Percentiles rank a stretch among this genome's conserved stretches.
phyloP scores from a whole-genome alignment of 371 early-diverging fungal species.

The Actinomortierella wolfii region DNA sequence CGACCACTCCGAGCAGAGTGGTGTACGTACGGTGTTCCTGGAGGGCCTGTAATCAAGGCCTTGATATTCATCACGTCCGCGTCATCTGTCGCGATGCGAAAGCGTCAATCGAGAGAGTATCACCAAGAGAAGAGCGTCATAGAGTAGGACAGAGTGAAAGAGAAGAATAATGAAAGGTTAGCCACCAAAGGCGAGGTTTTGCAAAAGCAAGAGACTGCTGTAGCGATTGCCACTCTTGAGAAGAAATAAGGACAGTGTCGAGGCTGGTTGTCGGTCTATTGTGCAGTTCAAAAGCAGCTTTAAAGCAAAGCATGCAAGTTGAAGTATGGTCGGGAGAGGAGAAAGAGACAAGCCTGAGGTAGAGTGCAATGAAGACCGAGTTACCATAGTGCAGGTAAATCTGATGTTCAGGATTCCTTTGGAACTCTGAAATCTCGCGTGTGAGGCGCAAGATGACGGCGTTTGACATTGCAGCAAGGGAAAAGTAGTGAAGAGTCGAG shows the following conservation, averaged over 20 bases:
- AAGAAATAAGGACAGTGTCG: too few relatives aligned
- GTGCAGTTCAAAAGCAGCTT: too few relatives aligned
- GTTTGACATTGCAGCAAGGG: conserved; percentile 37
- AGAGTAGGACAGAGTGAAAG: background rate
- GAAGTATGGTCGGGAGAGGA: too few relatives aligned
- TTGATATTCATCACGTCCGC: conserved; percentile 58
- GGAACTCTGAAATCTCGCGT: conserved; percentile 39
- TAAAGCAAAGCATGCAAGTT: too few relatives aligned
- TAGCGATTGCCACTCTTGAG: too few relatives aligned
- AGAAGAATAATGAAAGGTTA: background rate
- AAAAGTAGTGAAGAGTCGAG: background rate
- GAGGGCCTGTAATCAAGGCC: conserved; percentile 60
- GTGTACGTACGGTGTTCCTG: conserved; percentile 54
- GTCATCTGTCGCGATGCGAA: conserved; percentile 47
- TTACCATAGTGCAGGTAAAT: conserved; percentile 47
- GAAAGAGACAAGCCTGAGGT: background rate
- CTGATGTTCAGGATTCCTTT: conserved; percentile 51
- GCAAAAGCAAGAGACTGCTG: background rate
- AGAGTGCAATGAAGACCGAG: conserved; percentile 1
- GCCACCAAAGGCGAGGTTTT: background rate
- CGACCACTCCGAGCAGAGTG: background rate
- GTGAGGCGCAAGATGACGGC: conserved; percentile 39
- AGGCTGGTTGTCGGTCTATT: too few relatives aligned
- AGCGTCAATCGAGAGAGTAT: too few relatives aligned
- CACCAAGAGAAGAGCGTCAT: background rate